Evolutionary conservation across 2,329 filamentous ascomycete genomes (phyloP).

Genomic region (Scedosporium dehoogii): DNA sequence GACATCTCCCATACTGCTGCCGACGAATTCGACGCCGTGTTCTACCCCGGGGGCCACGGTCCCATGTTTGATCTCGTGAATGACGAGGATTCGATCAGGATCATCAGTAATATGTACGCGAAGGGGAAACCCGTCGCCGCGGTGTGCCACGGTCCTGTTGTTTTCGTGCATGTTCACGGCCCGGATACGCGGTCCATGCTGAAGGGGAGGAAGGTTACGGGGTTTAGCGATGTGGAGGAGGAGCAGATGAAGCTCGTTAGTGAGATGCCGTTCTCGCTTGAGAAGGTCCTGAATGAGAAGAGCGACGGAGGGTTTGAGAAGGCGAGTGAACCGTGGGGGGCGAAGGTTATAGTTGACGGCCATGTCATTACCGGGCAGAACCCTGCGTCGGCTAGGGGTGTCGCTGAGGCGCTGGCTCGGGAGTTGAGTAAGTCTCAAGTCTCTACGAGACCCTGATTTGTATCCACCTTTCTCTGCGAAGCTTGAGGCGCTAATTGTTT

Average conservation of each 20-base stretch:
- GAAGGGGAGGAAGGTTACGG: slow-evolving; percentile 46
- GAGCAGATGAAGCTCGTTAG: slow-evolving; percentile 34
- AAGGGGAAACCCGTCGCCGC: slow-evolving; percentile 53
- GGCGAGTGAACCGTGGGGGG: slow-evolving; percentile 38
- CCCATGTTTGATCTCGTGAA: slow-evolving; percentile 59
- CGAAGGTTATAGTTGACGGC: slow-evolving; percentile 40
- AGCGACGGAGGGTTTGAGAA: slow-evolving; percentile 47
- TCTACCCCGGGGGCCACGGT: slow-evolving; percentile 49
- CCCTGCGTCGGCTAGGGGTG: slow-evolving; percentile 38
- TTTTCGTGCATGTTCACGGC: slow-evolving; percentile 46
- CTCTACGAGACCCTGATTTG: neutral
- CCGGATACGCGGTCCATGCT: slow-evolving; percentile 42
- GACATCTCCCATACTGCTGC: slow-evolving; percentile 43
- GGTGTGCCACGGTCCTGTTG: slow-evolving; percentile 61
- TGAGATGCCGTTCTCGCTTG: slow-evolving; percentile 49
- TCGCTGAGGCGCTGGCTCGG: slow-evolving; percentile 42
- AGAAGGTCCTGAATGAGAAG: slow-evolving; percentile 39
- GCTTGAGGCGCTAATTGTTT: too few relatives aligned
- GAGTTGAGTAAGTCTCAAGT: slow-evolving; percentile 20
- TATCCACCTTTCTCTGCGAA: too few relatives aligned
- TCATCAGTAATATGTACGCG: slow-evolving; percentile 53
- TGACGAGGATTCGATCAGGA: slow-evolving; percentile 43
- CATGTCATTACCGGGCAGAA: slow-evolving; percentile 49
- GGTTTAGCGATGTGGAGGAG: slow-evolving; percentile 51
- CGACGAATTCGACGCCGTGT: slow-evolving; percentile 51